Base-by-base conservation (phyloP, 805 yeast species). In the Saccharomycopsis oosterbeekiorum region DNA sequence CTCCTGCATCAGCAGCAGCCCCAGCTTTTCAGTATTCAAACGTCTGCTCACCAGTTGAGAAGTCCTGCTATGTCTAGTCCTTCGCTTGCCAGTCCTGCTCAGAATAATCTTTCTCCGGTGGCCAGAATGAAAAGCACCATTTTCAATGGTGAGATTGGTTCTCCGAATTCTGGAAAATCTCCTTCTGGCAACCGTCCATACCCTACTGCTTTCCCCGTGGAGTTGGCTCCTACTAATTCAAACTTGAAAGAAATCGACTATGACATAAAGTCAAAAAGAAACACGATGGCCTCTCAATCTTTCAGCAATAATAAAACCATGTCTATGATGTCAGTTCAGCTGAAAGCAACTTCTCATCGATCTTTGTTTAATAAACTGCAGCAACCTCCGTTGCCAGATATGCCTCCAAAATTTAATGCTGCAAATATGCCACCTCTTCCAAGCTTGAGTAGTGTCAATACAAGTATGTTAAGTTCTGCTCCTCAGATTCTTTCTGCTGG, bases 121-220 rank as follows among this genome's bases (percentile, higher is more conserved):
- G 51, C 42, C 8, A 39, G 39, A 29, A 56, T 56, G 34, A 56
- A 56, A 17, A 56, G 47, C 24, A 56, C 47, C 12, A 40, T 56
- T 19, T 56, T 56, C 17, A 40, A 56, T 11, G 53, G 47, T 15
- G 47, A 40, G 4, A 24, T 56, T 2, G 53, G 34, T 15, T 47
- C 53, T 12, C 59, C 63, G 17, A 54, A 54, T 39, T 15, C 15
- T 2, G 24, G 34, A 21, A 58, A 57, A 36, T 36, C 55, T 19
- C 14, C 41, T 15, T 55, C 60, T 5, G 19, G 56, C 19, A 56
- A 41, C 11, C 59, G 62, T 36, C 64, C 64, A 12, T 63, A 58
- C 26, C 64, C 64, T 9, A 62, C 59, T n/a, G 41, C 29, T 19
- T 61, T 61, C 36, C 62, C 64, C 5, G 57, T 55, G 11, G 61